Evolutionary conservation across 2,329 filamentous ascomycete genomes (phyloP), one percentile per base, ranked within the genome.

Genomic region (Exserohilum turcica): DNA sequence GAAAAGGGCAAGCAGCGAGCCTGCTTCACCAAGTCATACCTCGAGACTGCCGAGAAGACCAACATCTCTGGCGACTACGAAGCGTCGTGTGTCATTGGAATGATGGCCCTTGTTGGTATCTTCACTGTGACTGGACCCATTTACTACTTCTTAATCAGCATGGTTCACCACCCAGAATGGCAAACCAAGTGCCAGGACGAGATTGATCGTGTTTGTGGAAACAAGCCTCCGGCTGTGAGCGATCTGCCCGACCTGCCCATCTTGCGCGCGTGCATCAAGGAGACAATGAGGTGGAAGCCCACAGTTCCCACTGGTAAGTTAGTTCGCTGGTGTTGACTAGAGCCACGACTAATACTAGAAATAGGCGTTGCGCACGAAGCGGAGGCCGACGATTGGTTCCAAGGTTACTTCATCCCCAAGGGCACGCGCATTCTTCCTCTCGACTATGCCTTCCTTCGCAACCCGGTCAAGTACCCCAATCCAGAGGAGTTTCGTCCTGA

Each of bases 401-500:
- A 74, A 31, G 79, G 78, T 13, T 80, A 77, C 57, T 79, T 77
- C 66, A 78, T 82, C 28, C 73, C 76, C 27, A 82, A 81, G 66
- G 80, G 80, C 16, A 72, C 71, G 8, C 70, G 69, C 19, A 73
- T 74, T 37, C 63, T 73, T 36, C 70, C 70, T 44, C 65, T 74
- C 12, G 72, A 74, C 53, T 72, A 58, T 40, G 71, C 69, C 3
- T 73, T 74, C 59, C 67, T 72, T 21, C 71, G 70, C 31, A 83
- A 87, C 56, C 78, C 80, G 1, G 73, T 73, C 31, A 82, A 79
- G 49, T 89, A 88, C 64, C 84, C 84, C 1, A 82, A 87, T 62
- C 82, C 84, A n/a, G 84, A 88, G 42, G 79, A 74, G 59, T 88
- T 80, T 73, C 81, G 78, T 24, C 85, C 86, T 0, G 84, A 86